Conservation (phyloP, 192 early-diverging fungal genomes). For the Funneliformis geosporum region DNA sequence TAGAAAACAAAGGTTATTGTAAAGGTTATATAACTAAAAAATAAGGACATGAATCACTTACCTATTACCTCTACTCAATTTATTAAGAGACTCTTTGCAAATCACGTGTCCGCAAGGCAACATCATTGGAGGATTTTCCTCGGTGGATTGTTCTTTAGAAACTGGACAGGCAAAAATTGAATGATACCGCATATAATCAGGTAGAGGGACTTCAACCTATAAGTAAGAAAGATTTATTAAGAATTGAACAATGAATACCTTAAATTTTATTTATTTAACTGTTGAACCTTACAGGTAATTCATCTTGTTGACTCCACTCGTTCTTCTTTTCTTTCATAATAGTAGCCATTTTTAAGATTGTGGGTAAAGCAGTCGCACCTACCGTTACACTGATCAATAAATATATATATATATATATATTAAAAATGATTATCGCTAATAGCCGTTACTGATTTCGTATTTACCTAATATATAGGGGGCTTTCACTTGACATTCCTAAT, state of each 20-base stretch:
- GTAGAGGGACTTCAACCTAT: slow-evolving; percentile 84
- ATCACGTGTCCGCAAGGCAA: slow-evolving; percentile 97
- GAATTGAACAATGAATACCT: not conserved
- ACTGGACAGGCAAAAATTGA: slow-evolving; percentile 98
- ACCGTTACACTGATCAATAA: slow-evolving; percentile 59
- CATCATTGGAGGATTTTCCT: slow-evolving; percentile 98
- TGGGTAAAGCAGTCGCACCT: slow-evolving; percentile 86
- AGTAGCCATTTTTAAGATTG: slow-evolving; percentile 86
- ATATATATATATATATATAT: not conserved
- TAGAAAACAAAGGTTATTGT: not conserved
- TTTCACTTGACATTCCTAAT: slow-evolving; percentile 69
- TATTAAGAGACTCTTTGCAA: slow-evolving; percentile 84
- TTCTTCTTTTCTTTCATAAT: slow-evolving; percentile 84
- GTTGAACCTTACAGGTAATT: slow-evolving; percentile 70
- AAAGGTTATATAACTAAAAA: not conserved
- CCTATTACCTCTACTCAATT: slow-evolving; percentile 74
- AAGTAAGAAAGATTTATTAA: not conserved
- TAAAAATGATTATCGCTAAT: not conserved
- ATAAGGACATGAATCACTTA: slow-evolving; percentile 35
- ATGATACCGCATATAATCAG: slow-evolving; percentile 86
- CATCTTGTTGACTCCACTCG: slow-evolving; percentile 91
- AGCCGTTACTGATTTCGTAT: slow-evolving; percentile 41
- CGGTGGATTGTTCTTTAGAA: slow-evolving; percentile 88
- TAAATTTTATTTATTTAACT: not conserved
- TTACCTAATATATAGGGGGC: slow-evolving; percentile 70